A percentile compares a stretch with the other conserved stretches of the same genome.
These are phyloP conservation scores for Penicillium dipodomyicola DNA, from an alignment of 495 filamentous ascomycete genomes.

Conservation along the genomic window DNA sequence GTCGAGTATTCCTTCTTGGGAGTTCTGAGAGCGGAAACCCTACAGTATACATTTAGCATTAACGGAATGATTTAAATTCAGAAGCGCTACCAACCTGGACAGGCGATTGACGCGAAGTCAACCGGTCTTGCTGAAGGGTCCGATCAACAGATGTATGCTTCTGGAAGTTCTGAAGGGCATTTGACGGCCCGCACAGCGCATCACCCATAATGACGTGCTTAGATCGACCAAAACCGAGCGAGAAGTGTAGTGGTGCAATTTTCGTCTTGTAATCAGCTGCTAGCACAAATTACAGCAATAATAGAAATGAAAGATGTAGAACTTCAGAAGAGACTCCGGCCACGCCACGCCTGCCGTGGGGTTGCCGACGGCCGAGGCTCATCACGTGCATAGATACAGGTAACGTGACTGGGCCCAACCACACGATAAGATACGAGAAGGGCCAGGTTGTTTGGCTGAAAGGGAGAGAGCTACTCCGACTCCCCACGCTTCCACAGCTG, in stretches of 20 bases:
- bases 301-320: background rate
- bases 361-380: conserved; percentile 35
- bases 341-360: conserved; percentile 18
- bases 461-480: conserved; percentile 6
- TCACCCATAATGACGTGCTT: conserved; percentile 63
- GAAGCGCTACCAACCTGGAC: conserved; percentile 47
- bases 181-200: conserved; percentile 83
- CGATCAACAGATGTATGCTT: conserved; percentile 77
- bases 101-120: conserved; percentile 52
- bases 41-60: conserved; percentile 29
- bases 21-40: conserved; percentile 63
- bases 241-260: background rate
- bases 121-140: conserved; percentile 80
- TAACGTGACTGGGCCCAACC: conserved; percentile 25
- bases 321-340: background rate
- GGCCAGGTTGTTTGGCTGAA: conserved; percentile 33
- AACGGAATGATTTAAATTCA: background rate
- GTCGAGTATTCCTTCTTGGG: conserved; percentile 57
- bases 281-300: background rate
- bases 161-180: conserved; percentile 79
- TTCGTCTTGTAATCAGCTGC: background rate
- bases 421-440: conserved; percentile 43
- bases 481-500: conserved; percentile 8
- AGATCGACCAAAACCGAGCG: background rate
- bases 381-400: conserved; percentile 13